Percentiles rank a stretch among this genome's conserved stretches.
These are phyloP conservation scores for Xylariaceae sp. DNA, from an alignment of 2,329 filamentous ascomycete species.

Conservation along the genomic window DNA sequence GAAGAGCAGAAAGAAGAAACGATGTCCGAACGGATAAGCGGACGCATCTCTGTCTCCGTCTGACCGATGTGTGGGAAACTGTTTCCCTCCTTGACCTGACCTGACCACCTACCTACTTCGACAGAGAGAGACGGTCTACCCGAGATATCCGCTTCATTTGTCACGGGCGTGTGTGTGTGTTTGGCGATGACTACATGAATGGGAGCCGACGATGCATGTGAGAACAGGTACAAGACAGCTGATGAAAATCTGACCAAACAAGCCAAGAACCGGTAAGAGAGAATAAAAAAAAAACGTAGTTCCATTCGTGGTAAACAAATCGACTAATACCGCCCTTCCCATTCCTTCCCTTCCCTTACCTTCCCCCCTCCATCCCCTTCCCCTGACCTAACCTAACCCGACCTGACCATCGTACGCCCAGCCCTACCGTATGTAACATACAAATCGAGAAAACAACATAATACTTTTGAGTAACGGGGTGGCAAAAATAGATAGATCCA, in stretches of 20 bases:
- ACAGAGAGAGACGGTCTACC: neutral
- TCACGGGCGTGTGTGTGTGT: neutral
- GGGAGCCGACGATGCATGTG: neutral
- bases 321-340: conserved; percentile 10
- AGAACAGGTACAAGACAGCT: too few species aligned
- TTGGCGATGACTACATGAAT: neutral
- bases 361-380: too few species aligned
- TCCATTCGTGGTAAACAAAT: neutral
- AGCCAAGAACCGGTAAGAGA: neutral
- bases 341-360: too few species aligned
- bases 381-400: too few species aligned
- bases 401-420: neutral
- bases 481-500: too few species aligned
- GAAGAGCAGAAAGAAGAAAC: too few species aligned
- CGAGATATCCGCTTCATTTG: neutral
- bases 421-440: conserved; percentile 3
- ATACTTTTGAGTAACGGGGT: too few species aligned
- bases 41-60: neutral
- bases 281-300: neutral
- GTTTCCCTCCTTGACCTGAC: too few species aligned
- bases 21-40: too few species aligned
- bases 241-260: neutral
- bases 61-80: neutral
- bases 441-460: neutral
- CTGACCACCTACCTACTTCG: too few species aligned